phyloP scores from a whole-genome alignment of 1,139 yeast genomes.

The Kurtzmaniella quercitrusa region DNA sequence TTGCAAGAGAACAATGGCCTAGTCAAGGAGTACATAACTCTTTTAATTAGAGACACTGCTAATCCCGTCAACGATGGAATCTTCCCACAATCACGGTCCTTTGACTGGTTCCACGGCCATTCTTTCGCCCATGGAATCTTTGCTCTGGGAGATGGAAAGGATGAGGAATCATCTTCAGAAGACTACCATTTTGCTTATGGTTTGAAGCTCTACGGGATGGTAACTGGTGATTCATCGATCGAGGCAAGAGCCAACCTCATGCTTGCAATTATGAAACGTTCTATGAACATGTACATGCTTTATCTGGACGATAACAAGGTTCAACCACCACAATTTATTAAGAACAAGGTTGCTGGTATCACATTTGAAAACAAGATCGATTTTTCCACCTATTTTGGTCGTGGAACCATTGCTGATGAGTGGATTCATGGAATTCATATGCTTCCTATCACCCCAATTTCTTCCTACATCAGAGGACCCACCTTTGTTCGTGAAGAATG shows the following conservation, averaged over 20 bases:
- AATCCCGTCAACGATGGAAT: slow-evolving; percentile 26
- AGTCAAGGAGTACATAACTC: slow-evolving; percentile 27
- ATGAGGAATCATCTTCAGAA: slow-evolving; percentile 44
- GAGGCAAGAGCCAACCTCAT: slow-evolving; percentile 38
- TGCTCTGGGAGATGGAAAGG: slow-evolving; percentile 44
- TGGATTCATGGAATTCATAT: slow-evolving; percentile 49
- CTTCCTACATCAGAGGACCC: slow-evolving; percentile 33
- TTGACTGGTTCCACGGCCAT: slow-evolving; percentile 47
- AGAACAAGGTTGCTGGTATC: slow-evolving; percentile 44
- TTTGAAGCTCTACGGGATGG: slow-evolving; percentile 35
- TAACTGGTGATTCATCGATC: slow-evolving; percentile 29
- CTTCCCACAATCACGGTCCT: slow-evolving; percentile 40
- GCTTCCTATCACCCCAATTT: slow-evolving; percentile 43
- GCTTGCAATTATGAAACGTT: slow-evolving; percentile 38
- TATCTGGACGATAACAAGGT: slow-evolving; percentile 34
- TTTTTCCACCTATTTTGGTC: slow-evolving; percentile 42
- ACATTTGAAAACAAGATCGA: slow-evolving; percentile 43
- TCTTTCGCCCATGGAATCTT: slow-evolving; percentile 45
- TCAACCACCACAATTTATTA: slow-evolving; percentile 34
- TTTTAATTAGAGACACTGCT: slow-evolving; percentile 39
- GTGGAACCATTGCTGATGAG: slow-evolving; percentile 39
- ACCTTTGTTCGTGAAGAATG: slow-evolving; percentile 41
- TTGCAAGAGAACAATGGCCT: slow-evolving; percentile 21
- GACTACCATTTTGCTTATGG: slow-evolving; percentile 45
- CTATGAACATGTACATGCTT: slow-evolving; percentile 44